These are phyloP conservation scores for Phytophthora quininea DNA, from an alignment of 352 stramenopile species.

Conservation along the genomic window DNA sequence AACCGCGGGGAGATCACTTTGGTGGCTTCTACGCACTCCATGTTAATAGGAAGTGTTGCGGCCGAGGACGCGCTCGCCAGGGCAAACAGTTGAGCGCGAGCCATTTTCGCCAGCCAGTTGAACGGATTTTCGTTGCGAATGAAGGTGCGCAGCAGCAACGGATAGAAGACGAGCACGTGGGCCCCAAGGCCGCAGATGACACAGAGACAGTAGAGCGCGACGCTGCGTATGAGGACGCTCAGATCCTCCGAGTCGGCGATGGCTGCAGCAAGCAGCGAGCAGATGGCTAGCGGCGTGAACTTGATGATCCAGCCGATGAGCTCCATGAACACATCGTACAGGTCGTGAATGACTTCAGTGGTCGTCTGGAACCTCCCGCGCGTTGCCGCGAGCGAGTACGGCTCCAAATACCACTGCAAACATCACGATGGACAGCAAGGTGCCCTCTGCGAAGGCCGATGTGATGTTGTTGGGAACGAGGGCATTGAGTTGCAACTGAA, in stretches of 20 bases:
- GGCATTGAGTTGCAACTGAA: slow-evolving; percentile 37
- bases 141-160: slow-evolving; percentile 44
- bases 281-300: slow-evolving; percentile 60
- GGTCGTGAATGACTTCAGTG: slow-evolving; percentile 42
- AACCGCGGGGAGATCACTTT: slow-evolving; percentile 54
- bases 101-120: slow-evolving; percentile 49
- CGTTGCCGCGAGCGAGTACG: slow-evolving; percentile 26
- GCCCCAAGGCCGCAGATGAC: slow-evolving; percentile 44
- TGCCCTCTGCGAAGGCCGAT: slow-evolving; percentile 35
- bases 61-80: slow-evolving; percentile 79
- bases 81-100: slow-evolving; percentile 69
- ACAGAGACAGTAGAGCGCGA: slow-evolving; percentile 53
- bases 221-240: slow-evolving; percentile 32
- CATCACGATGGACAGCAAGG: slow-evolving; percentile 53
- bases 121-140: slow-evolving; percentile 56
- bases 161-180: slow-evolving; percentile 52
- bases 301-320: slow-evolving; percentile 52
- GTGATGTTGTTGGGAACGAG: slow-evolving; percentile 56
- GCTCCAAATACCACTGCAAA: slow-evolving; percentile 54
- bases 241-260: slow-evolving; percentile 47
- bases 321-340: slow-evolving; percentile 50
- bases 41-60: slow-evolving; percentile 67
- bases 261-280: slow-evolving; percentile 65
- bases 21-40: slow-evolving; percentile 60
- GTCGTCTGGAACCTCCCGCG: slow-evolving; percentile 15